Evolutionary conservation across 495 filamentous ascomycete species (phyloP), one percentile per base, ranked within the genome.

Genomic region (Talaromyces adpressus): DNA sequence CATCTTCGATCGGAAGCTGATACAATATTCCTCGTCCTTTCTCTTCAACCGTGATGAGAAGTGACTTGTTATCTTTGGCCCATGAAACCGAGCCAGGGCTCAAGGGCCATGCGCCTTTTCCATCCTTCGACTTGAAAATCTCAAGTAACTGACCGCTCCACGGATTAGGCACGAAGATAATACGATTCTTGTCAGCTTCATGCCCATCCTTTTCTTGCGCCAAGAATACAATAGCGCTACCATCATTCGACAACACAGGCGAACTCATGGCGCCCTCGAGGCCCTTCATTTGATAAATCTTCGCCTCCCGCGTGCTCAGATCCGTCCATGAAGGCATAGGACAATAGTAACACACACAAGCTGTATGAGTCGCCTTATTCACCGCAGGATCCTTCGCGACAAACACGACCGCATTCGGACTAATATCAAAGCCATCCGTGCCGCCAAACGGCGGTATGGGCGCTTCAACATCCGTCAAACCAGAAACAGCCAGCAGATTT

Each of bases 171-270:
- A 91, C 71, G 14, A 96, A 75, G 59, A 97, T 73, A 4, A 96
- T 81, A 4, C 90, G 81, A 56, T 92, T 89, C 73, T 91, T 90
- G 77, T 97, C 93, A 9, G 88, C 88, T 75, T 98, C 93, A 70
- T 98, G 97, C 23, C 91, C 91, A 66, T 89, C 85, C 64, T 85
- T 78, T 25, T 82, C 79, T 90, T 93, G 93, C 34, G 87, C 82
- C 49, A 92, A 84, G 65, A 97, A 92, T n/a, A 87, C 93, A 8
- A 92, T 82, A 54, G 81, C 82, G 57, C 79, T 82, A 1, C 90
- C 91, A 67, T 88, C 83, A 18, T 89, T 86, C 2, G 90, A 91
- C 64, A 96, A 89, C 4, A 87, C 83, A 1, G 93, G 93, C 6
- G 80, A 84, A 0, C 86, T 82, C 68, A 87, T 85, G 61, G 94